These are phyloP conservation scores for Purpureocillium lavendulum DNA, from an alignment of 2,329 filamentous ascomycete species.

Conservation along the genomic window DNA sequence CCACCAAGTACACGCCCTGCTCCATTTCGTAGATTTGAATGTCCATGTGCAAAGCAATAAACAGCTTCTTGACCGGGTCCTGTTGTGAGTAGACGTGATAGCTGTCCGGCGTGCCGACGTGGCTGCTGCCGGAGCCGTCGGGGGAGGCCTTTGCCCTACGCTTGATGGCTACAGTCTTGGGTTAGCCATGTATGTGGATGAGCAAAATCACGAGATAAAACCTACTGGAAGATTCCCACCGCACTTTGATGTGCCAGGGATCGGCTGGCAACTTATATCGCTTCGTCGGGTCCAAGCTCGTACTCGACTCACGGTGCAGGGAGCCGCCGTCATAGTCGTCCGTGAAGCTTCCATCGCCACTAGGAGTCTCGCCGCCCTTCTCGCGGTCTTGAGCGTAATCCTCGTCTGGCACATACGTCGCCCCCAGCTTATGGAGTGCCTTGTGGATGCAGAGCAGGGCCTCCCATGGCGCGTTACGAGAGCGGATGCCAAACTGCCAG, in stretches of 20 bases:
- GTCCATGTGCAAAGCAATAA: slow-evolving; percentile 88
- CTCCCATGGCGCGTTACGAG: slow-evolving; percentile 87
- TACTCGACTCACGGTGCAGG: slow-evolving; percentile 23
- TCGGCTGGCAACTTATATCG: slow-evolving; percentile 85
- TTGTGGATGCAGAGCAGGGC: slow-evolving; percentile 94
- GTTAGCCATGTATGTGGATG: not conserved
- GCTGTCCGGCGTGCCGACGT: slow-evolving; percentile 19
- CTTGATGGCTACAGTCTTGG: slow-evolving; percentile 6
- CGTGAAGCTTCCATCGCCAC: slow-evolving; percentile 31
- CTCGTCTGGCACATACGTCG: slow-evolving; percentile 71
- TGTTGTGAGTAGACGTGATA: slow-evolving; percentile 32
- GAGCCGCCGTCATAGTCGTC: slow-evolving; percentile 27
- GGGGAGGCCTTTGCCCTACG: slow-evolving; percentile 2
- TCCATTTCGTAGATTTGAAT: slow-evolving; percentile 97
- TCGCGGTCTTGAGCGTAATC: slow-evolving; percentile 42
- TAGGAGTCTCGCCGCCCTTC: slow-evolving; percentile 25
- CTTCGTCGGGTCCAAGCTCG: slow-evolving; percentile 41
- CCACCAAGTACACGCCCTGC: slow-evolving; percentile 84
- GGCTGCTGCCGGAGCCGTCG: slow-evolving; percentile 8
- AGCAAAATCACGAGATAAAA: slow-evolving; percentile 20
- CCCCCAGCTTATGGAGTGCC: slow-evolving; percentile 78
- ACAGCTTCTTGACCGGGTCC: slow-evolving; percentile 42
- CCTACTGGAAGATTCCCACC: slow-evolving; percentile 78
- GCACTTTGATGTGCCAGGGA: slow-evolving; percentile 88
- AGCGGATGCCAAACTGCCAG: slow-evolving; percentile 97